phyloP scores from a whole-genome alignment of 441 rosid genomes.

The Populus hybrid region DNA sequence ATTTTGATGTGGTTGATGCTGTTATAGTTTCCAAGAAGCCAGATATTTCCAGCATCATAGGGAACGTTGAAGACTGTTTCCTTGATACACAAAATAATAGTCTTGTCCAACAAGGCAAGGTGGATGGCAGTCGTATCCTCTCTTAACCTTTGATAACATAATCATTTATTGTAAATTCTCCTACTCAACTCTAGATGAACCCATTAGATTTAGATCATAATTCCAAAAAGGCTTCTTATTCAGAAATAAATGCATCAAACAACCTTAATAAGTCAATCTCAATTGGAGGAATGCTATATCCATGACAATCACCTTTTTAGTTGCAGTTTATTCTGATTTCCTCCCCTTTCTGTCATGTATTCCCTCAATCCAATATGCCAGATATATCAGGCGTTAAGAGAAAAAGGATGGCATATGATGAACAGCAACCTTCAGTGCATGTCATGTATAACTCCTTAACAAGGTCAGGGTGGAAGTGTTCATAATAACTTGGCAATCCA shows the following conservation, averaged over 20 bases:
- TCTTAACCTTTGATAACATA: slow-evolving; percentile 20
- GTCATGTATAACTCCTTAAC: slow-evolving; percentile 62
- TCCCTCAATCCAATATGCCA: slow-evolving; percentile 52
- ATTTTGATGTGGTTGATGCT: slow-evolving; percentile 37
- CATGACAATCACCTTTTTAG: neutral
- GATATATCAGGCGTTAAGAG: slow-evolving; percentile 63
- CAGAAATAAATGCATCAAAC: slow-evolving; percentile 4
- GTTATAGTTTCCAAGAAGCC: slow-evolving; percentile 35
- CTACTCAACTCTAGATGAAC: neutral
- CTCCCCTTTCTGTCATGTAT: slow-evolving; percentile 26
- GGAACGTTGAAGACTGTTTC: slow-evolving; percentile 28
- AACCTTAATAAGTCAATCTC: neutral
- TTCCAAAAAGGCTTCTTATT: slow-evolving; percentile 12
- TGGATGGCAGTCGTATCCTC: slow-evolving; percentile 61
- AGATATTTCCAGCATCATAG: slow-evolving; percentile 21
- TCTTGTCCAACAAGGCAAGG: slow-evolving; percentile 23
- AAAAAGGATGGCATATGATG: slow-evolving; percentile 45
- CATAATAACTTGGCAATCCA: slow-evolving; percentile 14
- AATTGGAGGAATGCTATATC: neutral
- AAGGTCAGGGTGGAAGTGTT: slow-evolving; percentile 54
- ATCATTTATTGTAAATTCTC: too few relatives aligned
- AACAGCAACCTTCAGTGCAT: slow-evolving; percentile 66
- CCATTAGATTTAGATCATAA: neutral
- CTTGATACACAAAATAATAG: slow-evolving; percentile 28
- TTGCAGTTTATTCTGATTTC: slow-evolving; percentile 7